Evolutionary conservation across 2,329 filamentous ascomycete species (phyloP).

Genomic region (Amphichorda felina): DNA sequence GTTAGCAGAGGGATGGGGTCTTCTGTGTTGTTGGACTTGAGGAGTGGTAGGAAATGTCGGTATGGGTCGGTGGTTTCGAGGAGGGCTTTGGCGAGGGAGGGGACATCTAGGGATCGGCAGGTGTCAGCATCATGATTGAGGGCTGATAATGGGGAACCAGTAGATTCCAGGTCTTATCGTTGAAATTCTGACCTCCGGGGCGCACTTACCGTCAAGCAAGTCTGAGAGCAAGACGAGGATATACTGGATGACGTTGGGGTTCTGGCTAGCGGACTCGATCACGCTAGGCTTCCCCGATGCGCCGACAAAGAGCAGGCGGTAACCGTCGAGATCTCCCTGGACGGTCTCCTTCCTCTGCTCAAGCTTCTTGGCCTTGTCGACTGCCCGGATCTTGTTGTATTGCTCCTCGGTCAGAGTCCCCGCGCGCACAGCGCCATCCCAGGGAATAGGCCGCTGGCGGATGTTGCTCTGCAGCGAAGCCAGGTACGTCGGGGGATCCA

Average conservation of each 20-base stretch:
- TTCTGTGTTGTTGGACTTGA: slow-evolving; percentile 62
- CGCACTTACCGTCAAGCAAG: slow-evolving; percentile 63
- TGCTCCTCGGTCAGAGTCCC: slow-evolving; percentile 91
- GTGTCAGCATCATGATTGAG: no score
- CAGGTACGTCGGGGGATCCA: slow-evolving; percentile 82
- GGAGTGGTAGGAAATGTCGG: slow-evolving; percentile 71
- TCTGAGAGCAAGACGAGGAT: slow-evolving; percentile 83
- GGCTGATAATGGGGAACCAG: not conserved
- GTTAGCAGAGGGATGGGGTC: slow-evolving; percentile 84
- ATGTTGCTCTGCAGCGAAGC: slow-evolving; percentile 91
- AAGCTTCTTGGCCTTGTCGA: slow-evolving; percentile 82
- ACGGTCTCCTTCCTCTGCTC: slow-evolving; percentile 79
- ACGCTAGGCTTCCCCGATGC: slow-evolving; percentile 57
- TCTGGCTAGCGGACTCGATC: slow-evolving; percentile 73
- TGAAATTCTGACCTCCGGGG: not conserved
- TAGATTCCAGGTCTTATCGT: not conserved
- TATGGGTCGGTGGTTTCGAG: slow-evolving; percentile 69
- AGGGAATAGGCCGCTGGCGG: slow-evolving; percentile 86
- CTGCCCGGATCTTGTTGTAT: slow-evolving; percentile 87
- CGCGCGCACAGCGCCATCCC: slow-evolving; percentile 90
- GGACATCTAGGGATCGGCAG: slow-evolving; percentile 50
- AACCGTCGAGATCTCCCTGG: slow-evolving; percentile 68
- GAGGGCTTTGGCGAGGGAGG: slow-evolving; percentile 64
- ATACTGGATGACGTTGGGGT: slow-evolving; percentile 87
- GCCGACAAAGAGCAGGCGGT: slow-evolving; percentile 70